Conservation (phyloP, 2,329 filamentous ascomycete species). For the Nemania sp. region DNA sequence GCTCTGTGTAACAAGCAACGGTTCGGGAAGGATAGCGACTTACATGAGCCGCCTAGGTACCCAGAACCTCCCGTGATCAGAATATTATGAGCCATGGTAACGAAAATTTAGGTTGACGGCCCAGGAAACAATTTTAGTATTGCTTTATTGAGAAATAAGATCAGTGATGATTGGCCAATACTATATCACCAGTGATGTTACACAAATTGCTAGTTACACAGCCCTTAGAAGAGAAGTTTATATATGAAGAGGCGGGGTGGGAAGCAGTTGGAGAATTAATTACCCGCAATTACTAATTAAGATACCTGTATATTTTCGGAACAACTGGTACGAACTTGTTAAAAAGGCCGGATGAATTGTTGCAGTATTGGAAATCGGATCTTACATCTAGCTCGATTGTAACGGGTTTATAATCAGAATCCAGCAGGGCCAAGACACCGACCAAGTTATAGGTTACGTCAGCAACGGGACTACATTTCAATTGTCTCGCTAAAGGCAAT, state of each 20-base stretch:
- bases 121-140: background rate
- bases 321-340: too few species aligned
- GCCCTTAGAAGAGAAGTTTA: background rate
- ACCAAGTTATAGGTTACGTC: too few species aligned
- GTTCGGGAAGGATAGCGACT: background rate
- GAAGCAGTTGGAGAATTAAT: conserved; percentile 17
- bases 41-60: conserved; percentile 53
- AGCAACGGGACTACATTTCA: too few species aligned
- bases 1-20: background rate
- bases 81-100: conserved; percentile 42
- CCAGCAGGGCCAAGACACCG: too few species aligned
- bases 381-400: too few species aligned
- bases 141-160: conserved; percentile 8
- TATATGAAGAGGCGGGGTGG: background rate
- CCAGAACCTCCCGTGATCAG: conserved; percentile 56
- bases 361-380: too few species aligned
- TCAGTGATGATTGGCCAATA: conserved; percentile 6
- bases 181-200: background rate
- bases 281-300: too few species aligned
- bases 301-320: too few species aligned
- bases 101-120: background rate
- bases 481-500: too few species aligned
- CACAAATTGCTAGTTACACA: background rate
- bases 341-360: too few species aligned
- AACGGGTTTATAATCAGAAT: too few species aligned